Evolutionary conservation across 2,329 filamentous ascomycete genomes (phyloP).

Genomic region (Biscogniauxia sp.): DNA sequence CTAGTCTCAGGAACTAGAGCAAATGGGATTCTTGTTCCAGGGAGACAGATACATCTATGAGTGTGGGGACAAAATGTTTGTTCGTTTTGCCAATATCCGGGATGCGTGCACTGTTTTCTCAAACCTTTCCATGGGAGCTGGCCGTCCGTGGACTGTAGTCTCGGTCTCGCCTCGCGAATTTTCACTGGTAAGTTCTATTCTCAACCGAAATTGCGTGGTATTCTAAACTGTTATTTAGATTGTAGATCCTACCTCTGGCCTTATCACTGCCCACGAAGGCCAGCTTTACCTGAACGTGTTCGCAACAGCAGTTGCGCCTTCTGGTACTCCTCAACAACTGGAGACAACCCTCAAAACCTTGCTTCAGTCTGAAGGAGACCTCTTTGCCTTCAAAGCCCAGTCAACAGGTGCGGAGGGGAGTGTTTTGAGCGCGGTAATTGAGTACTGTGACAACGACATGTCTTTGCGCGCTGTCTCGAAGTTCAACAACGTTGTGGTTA

Average conservation of each 20-base stretch:
- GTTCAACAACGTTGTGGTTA: conserved; percentile 38
- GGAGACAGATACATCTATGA: conserved; percentile 38
- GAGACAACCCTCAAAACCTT: conserved; percentile 41
- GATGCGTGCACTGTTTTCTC: conserved; percentile 53
- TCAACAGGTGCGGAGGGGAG: conserved; percentile 38
- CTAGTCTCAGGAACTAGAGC: conserved; percentile 38
- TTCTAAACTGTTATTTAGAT: conserved; percentile 22
- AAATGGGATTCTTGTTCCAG: conserved; percentile 34
- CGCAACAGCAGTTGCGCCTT: conserved; percentile 16
- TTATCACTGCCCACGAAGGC: conserved; percentile 49
- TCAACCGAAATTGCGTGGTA: not conserved
- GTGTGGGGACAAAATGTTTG: conserved; percentile 44
- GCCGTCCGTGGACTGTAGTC: conserved; percentile 45
- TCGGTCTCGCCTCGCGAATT: conserved; percentile 46
- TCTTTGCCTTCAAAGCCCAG: conserved; percentile 51
- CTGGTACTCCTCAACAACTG: conserved; percentile 25
- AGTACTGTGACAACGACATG: conserved; percentile 50
- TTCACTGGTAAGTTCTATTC: conserved; percentile 33
- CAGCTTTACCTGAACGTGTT: conserved; percentile 53
- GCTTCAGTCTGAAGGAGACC: conserved; percentile 46
- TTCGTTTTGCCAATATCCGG: conserved; percentile 59
- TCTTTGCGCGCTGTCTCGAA: conserved; percentile 40
- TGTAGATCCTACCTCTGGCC: conserved; percentile 27
- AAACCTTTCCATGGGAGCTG: conserved; percentile 40
- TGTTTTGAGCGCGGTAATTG: conserved; percentile 47